Evolutionary conservation across 306 rosid genomes (phyloP), one percentile per base, ranked within the genome.

Genomic region (Trichosanthes truncata): DNA sequence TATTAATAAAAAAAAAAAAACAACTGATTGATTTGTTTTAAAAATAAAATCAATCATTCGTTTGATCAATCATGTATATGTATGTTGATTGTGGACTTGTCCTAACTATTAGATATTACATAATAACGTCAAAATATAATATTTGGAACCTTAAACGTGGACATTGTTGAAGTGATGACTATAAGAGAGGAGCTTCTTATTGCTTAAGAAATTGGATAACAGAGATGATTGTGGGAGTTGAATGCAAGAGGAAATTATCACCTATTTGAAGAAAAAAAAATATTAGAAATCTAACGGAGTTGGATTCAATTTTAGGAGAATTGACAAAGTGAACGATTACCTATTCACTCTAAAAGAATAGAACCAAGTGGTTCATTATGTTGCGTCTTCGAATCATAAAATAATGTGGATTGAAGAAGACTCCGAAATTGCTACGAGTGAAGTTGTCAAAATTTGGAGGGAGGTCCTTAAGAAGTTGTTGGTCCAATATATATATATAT

Each of bases 211-310:
- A 52, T 52, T 18, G 10, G 10, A 52, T 18, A 6, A 51, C 5
- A 52, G 20, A 1, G 6, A 25, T 59, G 2, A 59, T 59, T 4
- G 7, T 11, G 10, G 3, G 65, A 56, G 63, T 57, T 57, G 21
- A 21, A 51, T 51, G 56, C 2, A 5, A 51, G 17, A 51, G 21
- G 0, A 52, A 36, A 18, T 52, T 52, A 51, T 18, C 3, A 7
- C 23, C 1, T 15, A 51, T 17, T 51, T 17, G 8, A 4, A 6
- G 15, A 4, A 9, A 15, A 3, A 3, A 36, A 36, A 36, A 4
- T 36, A n/a, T n/a, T n/a, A 36, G 40, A 36, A 36, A 5, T 36
- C 0, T 0, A 3, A 36, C 0, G 0, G 6, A 4, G 6, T 0
- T 5, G 5, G 40, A 5, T 36, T 36, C 40, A 36, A 3, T 3